A percentile compares a stretch with the other conserved stretches of the same genome.
These are phyloP conservation scores for Tolypocladium inflatum DNA, from an alignment of 2,329 filamentous ascomycete species.

Conservation along the genomic window DNA sequence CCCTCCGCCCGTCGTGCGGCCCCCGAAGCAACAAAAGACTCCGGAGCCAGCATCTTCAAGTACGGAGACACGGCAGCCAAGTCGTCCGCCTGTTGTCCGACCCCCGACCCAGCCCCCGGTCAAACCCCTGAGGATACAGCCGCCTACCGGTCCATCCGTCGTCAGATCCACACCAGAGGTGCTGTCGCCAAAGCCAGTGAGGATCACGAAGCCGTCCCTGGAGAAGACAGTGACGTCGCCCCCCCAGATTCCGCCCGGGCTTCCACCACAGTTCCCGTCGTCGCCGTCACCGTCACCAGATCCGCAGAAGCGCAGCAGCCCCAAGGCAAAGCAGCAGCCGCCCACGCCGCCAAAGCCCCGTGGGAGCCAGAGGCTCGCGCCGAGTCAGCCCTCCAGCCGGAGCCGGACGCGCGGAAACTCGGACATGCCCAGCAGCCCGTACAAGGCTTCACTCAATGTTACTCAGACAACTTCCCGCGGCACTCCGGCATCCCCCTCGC, in stretches of 20 bases:
- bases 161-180: constrained; percentile 13
- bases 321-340: constrained; percentile 13
- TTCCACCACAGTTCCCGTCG: constrained; percentile 7
- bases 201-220: constrained; percentile 18
- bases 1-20: not conserved
- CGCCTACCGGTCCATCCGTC: constrained; percentile 11
- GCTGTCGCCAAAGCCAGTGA: constrained; percentile 23
- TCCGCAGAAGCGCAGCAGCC: constrained; percentile 15
- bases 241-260: constrained; percentile 14
- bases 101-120: not conserved
- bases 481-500: not conserved
- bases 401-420: constrained; percentile 7
- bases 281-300: constrained; percentile 16
- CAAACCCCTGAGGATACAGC: constrained; percentile 9
- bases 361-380: constrained; percentile 11
- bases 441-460: not conserved
- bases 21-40: constrained; percentile 11
- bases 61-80: not conserved
- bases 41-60: constrained; percentile 4
- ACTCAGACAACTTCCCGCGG: not conserved
- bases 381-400: not conserved
- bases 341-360: constrained; percentile 28
- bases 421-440: not conserved
- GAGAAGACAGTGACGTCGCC: constrained; percentile 15
- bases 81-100: not conserved